phyloP scores from a whole-genome alignment of 441 rosid genomes.

The Gossypium trilobum region DNA sequence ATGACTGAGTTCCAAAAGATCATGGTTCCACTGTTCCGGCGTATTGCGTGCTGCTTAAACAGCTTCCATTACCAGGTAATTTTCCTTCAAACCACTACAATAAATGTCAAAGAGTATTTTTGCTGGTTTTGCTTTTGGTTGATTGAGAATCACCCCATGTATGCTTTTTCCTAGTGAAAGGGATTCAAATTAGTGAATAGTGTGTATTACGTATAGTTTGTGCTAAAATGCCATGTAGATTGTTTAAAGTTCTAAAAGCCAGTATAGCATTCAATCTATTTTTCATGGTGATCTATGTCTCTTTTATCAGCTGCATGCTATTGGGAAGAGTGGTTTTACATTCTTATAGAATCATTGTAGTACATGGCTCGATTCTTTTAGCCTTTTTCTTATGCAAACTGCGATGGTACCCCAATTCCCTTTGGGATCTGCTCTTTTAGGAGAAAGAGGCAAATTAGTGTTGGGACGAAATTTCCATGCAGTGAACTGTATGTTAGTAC shows the following conservation, averaged over 20 bases:
- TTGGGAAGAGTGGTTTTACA: background rate
- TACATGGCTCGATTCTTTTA: background rate
- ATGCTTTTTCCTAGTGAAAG: background rate
- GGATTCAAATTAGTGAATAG: background rate
- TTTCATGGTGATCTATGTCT: background rate
- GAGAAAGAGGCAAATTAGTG: background rate
- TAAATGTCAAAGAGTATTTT: background rate
- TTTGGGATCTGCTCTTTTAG: no score
- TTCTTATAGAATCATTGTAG: no score
- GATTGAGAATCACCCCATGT: background rate
- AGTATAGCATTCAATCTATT: background rate
- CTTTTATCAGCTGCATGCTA: background rate
- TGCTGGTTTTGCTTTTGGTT: background rate
- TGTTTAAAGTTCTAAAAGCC: background rate
- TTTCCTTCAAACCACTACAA: background rate
- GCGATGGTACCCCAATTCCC: no score
- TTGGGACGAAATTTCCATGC: background rate
- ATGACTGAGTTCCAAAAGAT: constrained; percentile 52
- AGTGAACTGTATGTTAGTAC: background rate
- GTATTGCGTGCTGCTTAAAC: constrained; percentile 54
- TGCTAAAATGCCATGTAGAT: background rate
- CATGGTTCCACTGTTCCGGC: constrained; percentile 52
- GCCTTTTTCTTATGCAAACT: no score
- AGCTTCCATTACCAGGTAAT: constrained; percentile 66
- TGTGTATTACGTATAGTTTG: background rate